Conservation (phyloP, 2,329 filamentous ascomycete genomes). For the Pyrenophora seminiperda region DNA sequence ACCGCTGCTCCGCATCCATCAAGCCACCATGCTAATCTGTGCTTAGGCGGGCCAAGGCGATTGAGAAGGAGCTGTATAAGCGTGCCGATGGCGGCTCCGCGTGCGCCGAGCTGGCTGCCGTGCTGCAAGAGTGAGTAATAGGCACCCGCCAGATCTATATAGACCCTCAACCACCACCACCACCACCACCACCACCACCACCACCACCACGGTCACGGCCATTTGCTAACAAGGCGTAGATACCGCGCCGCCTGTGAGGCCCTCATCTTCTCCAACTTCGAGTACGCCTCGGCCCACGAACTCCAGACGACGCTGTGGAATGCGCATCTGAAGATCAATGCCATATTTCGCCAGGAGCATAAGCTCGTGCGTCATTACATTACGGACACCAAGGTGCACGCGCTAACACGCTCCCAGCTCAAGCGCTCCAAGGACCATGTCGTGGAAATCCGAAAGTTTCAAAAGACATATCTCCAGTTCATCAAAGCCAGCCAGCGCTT, state of each 20-base stretch:
- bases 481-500: conserved; percentile 87
- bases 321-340: conserved; percentile 76
- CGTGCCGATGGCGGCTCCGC: conserved; percentile 57
- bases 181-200: too few relatives aligned
- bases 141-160: conserved; percentile 8
- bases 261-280: conserved; percentile 73
- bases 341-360: conserved; percentile 71
- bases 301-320: conserved; percentile 78
- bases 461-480: conserved; percentile 81
- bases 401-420: conserved; percentile 46
- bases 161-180: too few relatives aligned
- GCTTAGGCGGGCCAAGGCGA: conserved; percentile 51
- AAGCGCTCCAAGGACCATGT: conserved; percentile 58
- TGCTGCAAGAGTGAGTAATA: conserved; percentile 48
- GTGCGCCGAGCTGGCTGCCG: conserved; percentile 56
- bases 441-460: conserved; percentile 74
- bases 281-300: conserved; percentile 65
- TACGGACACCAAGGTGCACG: background rate
- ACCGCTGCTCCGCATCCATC: background rate
- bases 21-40: conserved; percentile 26
- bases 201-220: conserved; percentile 9
- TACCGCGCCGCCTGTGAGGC: conserved; percentile 74
- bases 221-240: conserved; percentile 50
- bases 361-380: conserved; percentile 26
- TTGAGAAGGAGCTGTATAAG: conserved; percentile 57